These are phyloP conservation scores for Limtongozyma cylindracea DNA, from an alignment of 805 yeast genomes.

Conservation along the genomic window DNA sequence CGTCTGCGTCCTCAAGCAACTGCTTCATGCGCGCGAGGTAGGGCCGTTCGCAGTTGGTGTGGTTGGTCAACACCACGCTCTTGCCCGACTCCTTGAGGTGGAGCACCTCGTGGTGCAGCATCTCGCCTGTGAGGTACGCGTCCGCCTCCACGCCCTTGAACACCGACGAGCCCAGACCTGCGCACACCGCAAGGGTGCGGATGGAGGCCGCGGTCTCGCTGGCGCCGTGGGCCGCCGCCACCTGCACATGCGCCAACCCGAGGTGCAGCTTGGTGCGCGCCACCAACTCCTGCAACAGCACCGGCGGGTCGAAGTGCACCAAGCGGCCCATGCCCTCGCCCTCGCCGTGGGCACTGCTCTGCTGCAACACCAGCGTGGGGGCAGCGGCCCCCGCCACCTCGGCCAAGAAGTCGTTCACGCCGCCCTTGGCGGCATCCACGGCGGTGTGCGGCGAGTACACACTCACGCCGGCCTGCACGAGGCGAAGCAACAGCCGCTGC, in stretches of 20 bases:
- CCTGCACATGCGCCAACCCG: conserved; percentile 30
- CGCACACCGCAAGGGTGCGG: conserved; percentile 58
- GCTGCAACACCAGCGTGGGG: too few relatives aligned
- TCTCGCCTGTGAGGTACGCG: conserved; percentile 70
- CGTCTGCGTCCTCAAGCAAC: conserved; percentile 20
- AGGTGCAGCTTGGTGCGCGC: conserved; percentile 25
- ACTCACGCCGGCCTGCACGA: conserved; percentile 55
- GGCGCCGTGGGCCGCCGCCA: too few relatives aligned
- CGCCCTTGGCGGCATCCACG: conserved; percentile 77
- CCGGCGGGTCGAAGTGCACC: conserved; percentile 19
- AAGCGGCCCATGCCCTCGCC: conserved; percentile 64
- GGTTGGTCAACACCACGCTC: conserved; percentile 59
- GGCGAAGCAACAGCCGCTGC: conserved; percentile 45
- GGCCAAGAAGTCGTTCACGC: conserved; percentile 84
- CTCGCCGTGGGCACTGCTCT: too few relatives aligned
- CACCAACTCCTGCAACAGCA: conserved; percentile 18
- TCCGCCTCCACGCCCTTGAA: conserved; percentile 40
- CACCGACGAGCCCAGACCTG: conserved; percentile 81
- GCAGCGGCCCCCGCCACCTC: conserved; percentile 29
- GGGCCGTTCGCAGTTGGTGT: conserved; percentile 83
- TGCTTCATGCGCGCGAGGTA: conserved; percentile 28
- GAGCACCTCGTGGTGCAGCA: conserved; percentile 82
- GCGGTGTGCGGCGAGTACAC: conserved; percentile 96
- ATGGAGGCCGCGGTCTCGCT: conserved; percentile 10
- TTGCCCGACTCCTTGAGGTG: conserved; percentile 45